Base-by-base conservation (phyloP, 164 flowering plant genomes). In the Annona cherimola region DNA sequence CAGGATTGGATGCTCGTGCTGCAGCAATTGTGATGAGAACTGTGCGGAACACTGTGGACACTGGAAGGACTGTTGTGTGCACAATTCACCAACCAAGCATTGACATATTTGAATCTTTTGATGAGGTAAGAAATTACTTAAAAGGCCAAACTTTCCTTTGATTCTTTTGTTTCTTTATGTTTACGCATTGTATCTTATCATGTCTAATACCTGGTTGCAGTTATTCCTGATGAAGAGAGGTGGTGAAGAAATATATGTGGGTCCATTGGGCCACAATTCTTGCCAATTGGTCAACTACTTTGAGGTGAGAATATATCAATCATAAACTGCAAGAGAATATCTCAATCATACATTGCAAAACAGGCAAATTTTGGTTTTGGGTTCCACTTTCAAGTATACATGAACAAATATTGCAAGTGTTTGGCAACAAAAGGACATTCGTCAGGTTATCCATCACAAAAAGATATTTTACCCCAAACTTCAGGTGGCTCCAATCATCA, bases 21-120 rank as follows among this genome's bases (percentile, higher is more conserved):
- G 86, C 86, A 7, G 84, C 88, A 14, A 83, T 85, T 75, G 88
- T 85, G 64, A 85, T 85, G 88, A 81, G 88, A 74, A 77, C 86
- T 1, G 85, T 85, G 12, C 79, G 85, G 66, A 84, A 84, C 72
- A 84, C 84, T 0, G 85, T 82, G 42, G 81, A 82, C 67, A 84
- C 87, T 0, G 86, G 88, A 46, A 76, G 88, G 70, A 85, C 86
- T 5, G 84, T 85, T 18, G 86, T 85, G 41, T 85, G 88, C 84
- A 85, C 88, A 63, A 85, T 85, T 45, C 88, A 85, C 78, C 88
- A 85, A 71, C 88, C 88, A 11, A 85, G 88, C 71, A 85, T 85
- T 61, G 85, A 83, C 73, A 83, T 83, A 65, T 85, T 85, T 71
- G 88, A 85, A 68, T 72, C 86, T 0, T 84, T 86, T 45, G 89